Percentiles rank a stretch among this genome's conserved stretches.
Evolutionary conservation across 1,139 yeast species (phyloP).

Genomic region (Zygosaccharomyces pseudobailii): DNA sequence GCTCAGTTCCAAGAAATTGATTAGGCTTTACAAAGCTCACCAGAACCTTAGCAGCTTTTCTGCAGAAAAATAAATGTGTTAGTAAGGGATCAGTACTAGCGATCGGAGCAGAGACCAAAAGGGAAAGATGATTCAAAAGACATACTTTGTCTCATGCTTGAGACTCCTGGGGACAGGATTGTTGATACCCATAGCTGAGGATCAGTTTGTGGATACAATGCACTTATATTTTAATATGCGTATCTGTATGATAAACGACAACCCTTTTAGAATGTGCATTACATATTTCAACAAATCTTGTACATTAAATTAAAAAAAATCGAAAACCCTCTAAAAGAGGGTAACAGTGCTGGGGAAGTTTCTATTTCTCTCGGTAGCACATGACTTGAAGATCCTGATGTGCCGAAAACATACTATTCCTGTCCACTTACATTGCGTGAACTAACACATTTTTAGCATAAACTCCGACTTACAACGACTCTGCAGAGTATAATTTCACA

Average conservation of each 20-base stretch:
- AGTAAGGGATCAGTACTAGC: constrained; percentile 8
- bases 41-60: constrained; percentile 93
- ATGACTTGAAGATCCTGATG: too few species aligned
- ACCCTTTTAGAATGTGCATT: not conserved
- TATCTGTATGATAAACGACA: not conserved
- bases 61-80: constrained; percentile 22
- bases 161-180: constrained; percentile 94
- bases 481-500: too few species aligned
- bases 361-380: not conserved
- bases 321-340: not conserved
- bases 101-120: not conserved
- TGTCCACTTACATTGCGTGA: too few species aligned
- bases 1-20: constrained; percentile 83
- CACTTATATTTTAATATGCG: not conserved
- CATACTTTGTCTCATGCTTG: constrained; percentile 79
- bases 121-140: constrained; percentile 19
- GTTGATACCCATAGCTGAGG: constrained; percentile 61
- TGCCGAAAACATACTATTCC: too few species aligned
- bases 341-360: not conserved
- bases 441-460: too few species aligned
- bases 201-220: not conserved
- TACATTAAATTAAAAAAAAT: too few species aligned
- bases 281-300: not conserved
- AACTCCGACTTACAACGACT: too few species aligned
- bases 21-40: constrained; percentile 93